phyloP scores from a whole-genome alignment of 768 basidiomycete species.

The Phanerochaete carnosa region DNA sequence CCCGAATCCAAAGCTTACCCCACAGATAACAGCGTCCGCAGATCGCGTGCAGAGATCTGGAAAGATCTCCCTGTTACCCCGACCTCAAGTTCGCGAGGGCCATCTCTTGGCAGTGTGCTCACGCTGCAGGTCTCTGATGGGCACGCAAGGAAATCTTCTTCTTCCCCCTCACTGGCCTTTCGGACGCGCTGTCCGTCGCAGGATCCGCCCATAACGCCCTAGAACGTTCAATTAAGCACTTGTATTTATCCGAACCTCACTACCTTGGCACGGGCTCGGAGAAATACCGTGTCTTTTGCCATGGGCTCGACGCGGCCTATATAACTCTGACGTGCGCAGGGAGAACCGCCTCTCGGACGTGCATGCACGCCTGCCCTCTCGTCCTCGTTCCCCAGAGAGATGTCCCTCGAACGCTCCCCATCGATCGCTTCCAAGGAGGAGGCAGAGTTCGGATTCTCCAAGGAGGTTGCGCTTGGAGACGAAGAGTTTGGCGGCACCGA shows the following conservation, averaged over 20 bases:
- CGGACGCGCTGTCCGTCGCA: background rate
- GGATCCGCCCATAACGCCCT: background rate
- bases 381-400: background rate
- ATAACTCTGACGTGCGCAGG: background rate
- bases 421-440: constrained; percentile 12
- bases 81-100: background rate
- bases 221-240: background rate
- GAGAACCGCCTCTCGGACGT: background rate
- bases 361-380: background rate
- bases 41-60: constrained; percentile 1
- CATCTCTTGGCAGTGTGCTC: background rate
- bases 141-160: background rate
- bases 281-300: background rate
- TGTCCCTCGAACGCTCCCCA: background rate
- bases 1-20: background rate
- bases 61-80: too few species aligned
- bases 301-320: background rate
- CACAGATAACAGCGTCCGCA: background rate
- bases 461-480: constrained; percentile 14
- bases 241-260: background rate
- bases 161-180: background rate
- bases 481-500: constrained; percentile 36
- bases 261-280: background rate
- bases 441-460: constrained; percentile 9
- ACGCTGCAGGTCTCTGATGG: background rate